Base-by-base conservation (phyloP, 169 alveolate species). In the Plasmodium chabaudi region DNA sequence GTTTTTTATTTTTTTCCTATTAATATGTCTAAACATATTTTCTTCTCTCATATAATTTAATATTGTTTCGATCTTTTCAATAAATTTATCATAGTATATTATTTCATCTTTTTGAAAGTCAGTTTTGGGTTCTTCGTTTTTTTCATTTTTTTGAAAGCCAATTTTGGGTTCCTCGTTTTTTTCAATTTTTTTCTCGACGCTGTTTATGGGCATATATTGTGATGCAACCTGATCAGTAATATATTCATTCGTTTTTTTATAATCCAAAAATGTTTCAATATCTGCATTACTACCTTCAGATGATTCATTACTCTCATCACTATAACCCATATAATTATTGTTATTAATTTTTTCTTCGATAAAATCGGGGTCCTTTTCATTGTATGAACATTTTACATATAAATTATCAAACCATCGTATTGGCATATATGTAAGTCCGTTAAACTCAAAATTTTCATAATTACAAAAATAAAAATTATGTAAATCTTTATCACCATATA, bases 341-440 rank as follows among this genome's bases (percentile, higher is more conserved):
- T 60, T 21, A 21, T 17, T 21, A 19, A 19, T 21, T 60, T 9
- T 1, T 60, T 60, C 12, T 60, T 2, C 39, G 6, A 60, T 7
- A 60, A 5, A 9, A 19, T 60, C 25, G 0, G 23, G n/a, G 23
- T 60, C 27, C 23, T 60, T 25, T 19, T 60, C 5, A 23, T 23
- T 15, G 23, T 21, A 1, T 21, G 4, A 5, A 34, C 42, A 34
- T 34, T 34, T 49, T 27, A 72, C 10, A 17, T 39, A 55, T 61
- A 72, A 39, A 17, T 72, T 72, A n/a, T 72, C 72, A 25, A 5
- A 72, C 87, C 87, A 72, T 0, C 17, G 57, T 27, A 72, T 15
- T 23, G 87, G 87, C 17, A 17, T 21, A 47, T 72, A 72, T 10
- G 1, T 39, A 0, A 57, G 17, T 5, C 60, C 64, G 15, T 72